phyloP scores from a whole-genome alignment of 2,329 filamentous ascomycete species.

The Microcyclospora tardicrescens region DNA sequence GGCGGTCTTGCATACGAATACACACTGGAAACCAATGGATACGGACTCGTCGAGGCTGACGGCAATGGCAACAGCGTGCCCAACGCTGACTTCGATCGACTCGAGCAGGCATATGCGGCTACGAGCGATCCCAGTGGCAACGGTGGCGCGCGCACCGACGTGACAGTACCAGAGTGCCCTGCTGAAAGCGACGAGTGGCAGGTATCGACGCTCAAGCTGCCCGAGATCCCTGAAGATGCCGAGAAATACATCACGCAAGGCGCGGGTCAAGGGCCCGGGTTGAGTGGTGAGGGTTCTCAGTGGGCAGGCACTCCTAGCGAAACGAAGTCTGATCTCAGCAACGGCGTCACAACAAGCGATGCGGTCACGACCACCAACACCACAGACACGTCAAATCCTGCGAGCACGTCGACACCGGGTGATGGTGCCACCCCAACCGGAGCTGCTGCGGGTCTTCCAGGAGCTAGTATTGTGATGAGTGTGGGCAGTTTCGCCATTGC shows the following conservation, averaged over 20 bases:
- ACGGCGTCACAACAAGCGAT: slow-evolving; percentile 15
- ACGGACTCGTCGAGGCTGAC: slow-evolving; percentile 60
- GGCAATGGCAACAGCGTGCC: slow-evolving; percentile 41
- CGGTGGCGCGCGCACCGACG: slow-evolving; percentile 41
- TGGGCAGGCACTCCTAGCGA: slow-evolving; percentile 38
- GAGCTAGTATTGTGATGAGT: no score
- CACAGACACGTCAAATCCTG: no score
- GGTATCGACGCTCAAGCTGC: slow-evolving; percentile 38
- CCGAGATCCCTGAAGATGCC: slow-evolving; percentile 43
- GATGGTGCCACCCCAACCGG: no score
- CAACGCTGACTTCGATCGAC: slow-evolving; percentile 48
- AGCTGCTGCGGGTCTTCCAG: no score
- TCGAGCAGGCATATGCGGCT: slow-evolving; percentile 38
- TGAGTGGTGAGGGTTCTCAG: slow-evolving; percentile 38
- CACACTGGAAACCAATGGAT: slow-evolving; percentile 63
- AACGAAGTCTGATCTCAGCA: slow-evolving; percentile 29
- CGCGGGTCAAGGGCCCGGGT: slow-evolving; percentile 43
- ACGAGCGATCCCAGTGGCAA: slow-evolving; percentile 42
- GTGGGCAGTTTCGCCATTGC: no score
- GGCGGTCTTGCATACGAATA: slow-evolving; percentile 95
- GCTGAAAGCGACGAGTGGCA: slow-evolving; percentile 42
- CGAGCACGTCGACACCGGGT: no score
- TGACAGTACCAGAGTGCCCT: slow-evolving; percentile 43
- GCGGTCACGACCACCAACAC: no score
- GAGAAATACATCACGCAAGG: slow-evolving; percentile 44